phyloP scores from a whole-genome alignment of 306 rosid species.

The Phaseolus lunatus region DNA sequence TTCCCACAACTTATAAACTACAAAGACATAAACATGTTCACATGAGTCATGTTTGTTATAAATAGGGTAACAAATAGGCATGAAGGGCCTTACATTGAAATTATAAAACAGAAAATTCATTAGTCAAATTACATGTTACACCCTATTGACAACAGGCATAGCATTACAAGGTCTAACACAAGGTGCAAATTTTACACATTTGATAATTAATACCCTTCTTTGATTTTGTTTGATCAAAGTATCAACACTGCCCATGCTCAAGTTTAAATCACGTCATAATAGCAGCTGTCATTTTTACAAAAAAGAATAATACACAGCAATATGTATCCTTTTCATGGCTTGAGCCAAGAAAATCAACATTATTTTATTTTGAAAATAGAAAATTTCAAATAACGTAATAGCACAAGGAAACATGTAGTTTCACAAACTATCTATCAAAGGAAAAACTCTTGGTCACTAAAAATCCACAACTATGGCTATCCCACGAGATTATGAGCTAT shows the following conservation, averaged over 20 bases:
- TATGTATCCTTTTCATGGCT: background rate
- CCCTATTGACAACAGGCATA: background rate
- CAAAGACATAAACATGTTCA: background rate
- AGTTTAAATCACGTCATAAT: background rate
- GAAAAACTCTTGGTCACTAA: background rate
- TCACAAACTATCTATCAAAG: background rate
- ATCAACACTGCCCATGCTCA: background rate
- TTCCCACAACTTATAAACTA: slow-evolving; percentile 7
- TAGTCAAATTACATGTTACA: background rate
- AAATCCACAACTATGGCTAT: background rate
- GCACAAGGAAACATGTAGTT: background rate
- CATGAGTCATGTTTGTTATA: background rate
- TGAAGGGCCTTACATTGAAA: background rate
- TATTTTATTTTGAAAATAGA: background rate
- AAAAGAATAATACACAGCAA: background rate
- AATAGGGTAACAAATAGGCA: background rate
- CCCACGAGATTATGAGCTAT: background rate
- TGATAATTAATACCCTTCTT: background rate
- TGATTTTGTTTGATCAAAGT: background rate
- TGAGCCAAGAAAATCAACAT: background rate
- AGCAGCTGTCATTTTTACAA: background rate
- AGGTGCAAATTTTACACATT: background rate
- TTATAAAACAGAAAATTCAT: background rate
- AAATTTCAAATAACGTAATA: background rate
- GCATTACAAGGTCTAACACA: background rate